Percentiles rank a stretch among this genome's conserved stretches.
Conservation (phyloP, 2,329 filamentous ascomycete species). For the Fusarium subtropicale region DNA sequence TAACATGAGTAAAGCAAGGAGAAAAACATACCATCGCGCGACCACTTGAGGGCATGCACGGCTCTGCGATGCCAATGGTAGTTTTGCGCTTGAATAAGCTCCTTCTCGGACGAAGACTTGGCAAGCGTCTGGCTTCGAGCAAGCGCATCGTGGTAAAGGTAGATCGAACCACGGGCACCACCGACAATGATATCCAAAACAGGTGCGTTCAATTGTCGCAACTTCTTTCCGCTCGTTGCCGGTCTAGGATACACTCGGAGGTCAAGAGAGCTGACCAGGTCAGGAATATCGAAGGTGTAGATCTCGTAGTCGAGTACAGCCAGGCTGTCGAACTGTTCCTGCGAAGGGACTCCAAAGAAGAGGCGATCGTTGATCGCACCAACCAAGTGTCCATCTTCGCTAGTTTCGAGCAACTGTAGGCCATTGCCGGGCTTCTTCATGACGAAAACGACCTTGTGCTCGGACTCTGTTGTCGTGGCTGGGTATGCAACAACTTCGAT, state of each 20-base stretch:
- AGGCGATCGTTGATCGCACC: conserved; percentile 55
- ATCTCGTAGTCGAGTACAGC: conserved; percentile 63
- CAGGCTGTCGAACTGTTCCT: conserved; percentile 37
- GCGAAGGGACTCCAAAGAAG: conserved; percentile 51
- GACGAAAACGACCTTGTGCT: conserved; percentile 53
- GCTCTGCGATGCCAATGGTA: conserved; percentile 92
- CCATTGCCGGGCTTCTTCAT: conserved; percentile 53
- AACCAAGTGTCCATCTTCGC: conserved; percentile 67
- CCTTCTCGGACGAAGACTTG: conserved; percentile 55
- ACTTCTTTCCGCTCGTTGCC: conserved; percentile 40
- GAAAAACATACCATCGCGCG: conserved; percentile 76
- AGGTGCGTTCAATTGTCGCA: conserved; percentile 45
- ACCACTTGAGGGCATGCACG: conserved; percentile 90
- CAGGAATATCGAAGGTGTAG: conserved; percentile 68
- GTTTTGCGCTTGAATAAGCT: conserved; percentile 70
- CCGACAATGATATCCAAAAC: conserved; percentile 83
- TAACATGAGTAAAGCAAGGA: not conserved
- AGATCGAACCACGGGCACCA: conserved; percentile 79
- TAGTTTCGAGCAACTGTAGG: conserved; percentile 59
- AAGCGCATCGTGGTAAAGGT: conserved; percentile 83
- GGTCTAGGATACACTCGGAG: conserved; percentile 58
- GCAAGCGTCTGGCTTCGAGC: conserved; percentile 63
- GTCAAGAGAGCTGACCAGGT: conserved; percentile 76
- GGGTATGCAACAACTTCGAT: conserved; percentile 61
- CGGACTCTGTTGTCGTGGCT: conserved; percentile 46